These are phyloP conservation scores for Phylloporus sp. DNA, from an alignment of 1,284 basidiomycete species.

Conservation along the genomic window DNA sequence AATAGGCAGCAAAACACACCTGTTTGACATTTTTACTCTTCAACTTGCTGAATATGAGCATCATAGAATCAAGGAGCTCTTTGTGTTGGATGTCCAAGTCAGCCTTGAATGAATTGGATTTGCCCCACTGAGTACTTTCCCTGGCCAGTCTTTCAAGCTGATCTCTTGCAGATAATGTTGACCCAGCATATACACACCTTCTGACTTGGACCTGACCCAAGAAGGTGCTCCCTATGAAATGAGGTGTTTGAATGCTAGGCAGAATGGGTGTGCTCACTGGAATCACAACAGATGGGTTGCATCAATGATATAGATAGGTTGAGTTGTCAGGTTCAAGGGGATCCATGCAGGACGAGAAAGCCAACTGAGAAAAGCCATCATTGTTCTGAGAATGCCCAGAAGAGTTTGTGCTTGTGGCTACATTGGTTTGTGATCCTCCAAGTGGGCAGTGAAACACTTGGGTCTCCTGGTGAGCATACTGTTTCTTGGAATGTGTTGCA, in stretches of 20 bases:
- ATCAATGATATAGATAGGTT: slow-evolving; percentile 9
- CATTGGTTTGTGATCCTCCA: slow-evolving; percentile 17
- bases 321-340: slow-evolving; percentile 15
- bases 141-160: slow-evolving; percentile 14
- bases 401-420: slow-evolving; percentile 16
- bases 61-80: slow-evolving; percentile 3
- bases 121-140: slow-evolving; percentile 16
- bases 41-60: slow-evolving; percentile 5
- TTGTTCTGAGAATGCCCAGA: slow-evolving; percentile 20
- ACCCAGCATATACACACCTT: slow-evolving; percentile 38
- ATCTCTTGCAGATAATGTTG: slow-evolving; percentile 16
- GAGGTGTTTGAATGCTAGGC: background rate
- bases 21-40: slow-evolving; percentile 20
- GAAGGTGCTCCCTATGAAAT: slow-evolving; percentile 21
- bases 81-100: background rate
- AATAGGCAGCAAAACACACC: slow-evolving; percentile 13
- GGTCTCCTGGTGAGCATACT: slow-evolving; percentile 12
- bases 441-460: slow-evolving; percentile 9
- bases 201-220: slow-evolving; percentile 13
- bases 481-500: slow-evolving; percentile 19
- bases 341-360: slow-evolving; percentile 23
- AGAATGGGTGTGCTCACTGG: slow-evolving; percentile 17
- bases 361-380: slow-evolving; percentile 15
- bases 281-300: slow-evolving; percentile 7
- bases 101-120: slow-evolving; percentile 1